Conservation (phyloP, 1,284 basidiomycete species). For the Quambalaria eucalypti region DNA sequence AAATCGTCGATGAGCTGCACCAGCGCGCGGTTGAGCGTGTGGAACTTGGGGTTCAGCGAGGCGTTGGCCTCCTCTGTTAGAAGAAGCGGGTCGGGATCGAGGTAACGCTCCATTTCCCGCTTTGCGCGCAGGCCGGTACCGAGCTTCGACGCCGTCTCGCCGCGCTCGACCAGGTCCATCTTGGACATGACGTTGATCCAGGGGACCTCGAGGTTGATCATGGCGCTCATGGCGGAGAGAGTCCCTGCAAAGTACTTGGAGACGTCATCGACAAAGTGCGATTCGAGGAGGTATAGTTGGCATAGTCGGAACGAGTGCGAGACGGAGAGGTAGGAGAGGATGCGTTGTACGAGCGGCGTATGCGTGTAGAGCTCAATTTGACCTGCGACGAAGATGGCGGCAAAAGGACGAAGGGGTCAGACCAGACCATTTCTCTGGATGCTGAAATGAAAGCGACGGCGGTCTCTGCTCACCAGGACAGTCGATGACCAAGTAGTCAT, state of each 20-base stretch:
- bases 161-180: conserved; percentile 86
- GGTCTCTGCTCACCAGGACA: conserved; percentile 66
- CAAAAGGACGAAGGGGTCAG: background rate
- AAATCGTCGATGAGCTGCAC: conserved; percentile 96
- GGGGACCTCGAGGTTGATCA: conserved; percentile 93
- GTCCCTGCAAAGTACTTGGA: conserved; percentile 99
- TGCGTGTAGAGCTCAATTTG: conserved; percentile 99
- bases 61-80: conserved; percentile 62
- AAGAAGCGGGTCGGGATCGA: conserved; percentile 92
- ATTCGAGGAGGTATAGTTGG: conserved; percentile 74
- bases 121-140: conserved; percentile 5
- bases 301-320: conserved; percentile 43
- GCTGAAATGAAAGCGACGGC: background rate
- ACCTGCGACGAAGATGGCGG: conserved; percentile 51
- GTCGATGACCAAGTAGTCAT: conserved; percentile 96
- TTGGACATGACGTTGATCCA: conserved; percentile 98
- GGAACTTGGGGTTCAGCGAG: conserved; percentile 73
- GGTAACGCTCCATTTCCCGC: conserved; percentile 62
- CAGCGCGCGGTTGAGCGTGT: conserved; percentile 84
- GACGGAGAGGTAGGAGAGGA: conserved; percentile 57
- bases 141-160: conserved; percentile 53
- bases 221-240: conserved; percentile 92
- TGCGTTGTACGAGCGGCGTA: conserved; percentile 84
- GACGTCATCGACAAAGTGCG: conserved; percentile 67
- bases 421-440: too few species aligned